Evolutionary conservation across 768 basidiomycete species (phyloP), one percentile per base, ranked within the genome.

Genomic region (Amanita inopinata): DNA sequence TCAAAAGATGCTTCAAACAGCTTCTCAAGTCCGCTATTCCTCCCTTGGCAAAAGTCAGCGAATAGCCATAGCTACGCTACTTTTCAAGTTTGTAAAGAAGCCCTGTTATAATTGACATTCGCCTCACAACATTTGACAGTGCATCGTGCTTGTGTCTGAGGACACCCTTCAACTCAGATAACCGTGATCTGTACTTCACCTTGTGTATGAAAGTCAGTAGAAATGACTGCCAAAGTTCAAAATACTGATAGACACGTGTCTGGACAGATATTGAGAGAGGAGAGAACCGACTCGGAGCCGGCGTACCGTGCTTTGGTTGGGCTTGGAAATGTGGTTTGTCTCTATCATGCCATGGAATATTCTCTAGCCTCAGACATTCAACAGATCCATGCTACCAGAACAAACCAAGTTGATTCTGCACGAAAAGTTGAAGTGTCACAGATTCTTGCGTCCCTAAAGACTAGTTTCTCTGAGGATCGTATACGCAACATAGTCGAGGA

Each of bases 31-130:
- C 4, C 67, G 75, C 1, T 80, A 78, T 45, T 56, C 64, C 14
- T 60, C 65, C 3, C 61, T 88, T 52, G 74, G 71, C 28, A 92
- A 87, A 60, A 63, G 68, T 3, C 83, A 83, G 37, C 75, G 86
- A 22, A 68, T 89, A 3, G 84, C 89, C 0, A 55, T 92, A 35
- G 80, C 85, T 3, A 93, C 92, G 0, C 63, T 92, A 25, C 60
- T 87, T 23, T 80, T 97, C 64, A 98, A 98, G 94, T 98, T 51
- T 53, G 84, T 70, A 12, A 23, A 37, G 35, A 24, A 41, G 17
- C 19, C 7, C 3, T 37, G 38, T 19, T 31, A n/a, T 47, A 10
- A 37, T 40, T 23, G 19, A 22, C 38, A 19, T 45, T 47, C 41
- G 52, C 12, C 43, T n/a, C 36, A n/a, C 33, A 4, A 10, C 14